phyloP scores from a whole-genome alignment of 2,329 filamentous ascomycete species.

The Cladophialophora chaetospira region DNA sequence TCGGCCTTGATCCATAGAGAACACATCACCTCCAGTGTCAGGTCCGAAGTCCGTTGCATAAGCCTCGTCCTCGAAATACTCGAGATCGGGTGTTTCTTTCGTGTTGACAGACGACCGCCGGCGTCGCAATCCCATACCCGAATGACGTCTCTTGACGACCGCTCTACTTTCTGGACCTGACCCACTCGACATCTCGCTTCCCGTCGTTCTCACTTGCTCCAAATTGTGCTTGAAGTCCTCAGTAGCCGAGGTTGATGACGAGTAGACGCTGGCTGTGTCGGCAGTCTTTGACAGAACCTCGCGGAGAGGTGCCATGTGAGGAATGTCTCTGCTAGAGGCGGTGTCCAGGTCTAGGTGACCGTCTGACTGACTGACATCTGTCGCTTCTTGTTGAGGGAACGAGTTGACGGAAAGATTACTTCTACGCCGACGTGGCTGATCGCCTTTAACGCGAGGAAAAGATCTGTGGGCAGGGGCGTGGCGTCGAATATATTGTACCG shows the following conservation, averaged over 20 bases:
- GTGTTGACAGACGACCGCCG: conserved; percentile 70
- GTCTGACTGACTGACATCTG: conserved; percentile 23
- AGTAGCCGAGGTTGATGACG: conserved; percentile 27
- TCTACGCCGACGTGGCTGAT: conserved; percentile 36
- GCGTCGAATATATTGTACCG: conserved; percentile 76
- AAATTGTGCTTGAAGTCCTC: conserved; percentile 36
- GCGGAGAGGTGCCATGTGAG: background rate
- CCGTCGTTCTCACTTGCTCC: conserved; percentile 39
- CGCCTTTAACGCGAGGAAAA: conserved; percentile 53
- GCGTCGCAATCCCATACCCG: conserved; percentile 79
- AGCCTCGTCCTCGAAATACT: conserved; percentile 87
- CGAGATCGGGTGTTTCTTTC: conserved; percentile 69
- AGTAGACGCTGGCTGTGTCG: conserved; percentile 21
- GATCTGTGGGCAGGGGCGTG: conserved; percentile 65
- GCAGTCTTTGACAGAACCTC: background rate
- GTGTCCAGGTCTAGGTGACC: background rate
- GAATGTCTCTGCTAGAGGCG: background rate
- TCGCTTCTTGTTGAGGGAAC: conserved; percentile 11
- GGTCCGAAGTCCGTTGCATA: conserved; percentile 77
- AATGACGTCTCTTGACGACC: conserved; percentile 67
- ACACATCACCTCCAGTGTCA: conserved; percentile 72
- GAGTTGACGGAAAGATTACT: conserved; percentile 38
- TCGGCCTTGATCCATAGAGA: conserved; percentile 64
- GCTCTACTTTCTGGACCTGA: conserved; percentile 22
- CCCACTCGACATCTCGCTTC: conserved; percentile 22